Conservation (phyloP, 495 filamentous ascomycete species). For the Hypoxylon crocopeplum region DNA sequence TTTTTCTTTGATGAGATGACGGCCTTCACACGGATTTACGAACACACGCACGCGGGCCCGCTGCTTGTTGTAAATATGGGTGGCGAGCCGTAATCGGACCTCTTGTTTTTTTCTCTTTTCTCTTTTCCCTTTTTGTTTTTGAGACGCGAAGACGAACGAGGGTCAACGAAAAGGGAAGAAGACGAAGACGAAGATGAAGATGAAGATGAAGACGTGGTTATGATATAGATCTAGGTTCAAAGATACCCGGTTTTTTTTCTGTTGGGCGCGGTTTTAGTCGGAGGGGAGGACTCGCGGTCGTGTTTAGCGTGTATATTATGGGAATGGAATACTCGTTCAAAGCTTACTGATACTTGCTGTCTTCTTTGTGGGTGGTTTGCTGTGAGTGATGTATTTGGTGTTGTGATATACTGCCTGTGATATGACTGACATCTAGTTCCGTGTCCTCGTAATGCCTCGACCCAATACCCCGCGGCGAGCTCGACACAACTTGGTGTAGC, state of each 20-base stretch:
- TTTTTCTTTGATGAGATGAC: conserved; percentile 6
- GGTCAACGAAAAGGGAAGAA: conserved; percentile 6
- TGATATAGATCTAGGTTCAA: conserved; percentile 28
- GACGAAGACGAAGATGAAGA: no score
- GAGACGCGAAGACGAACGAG: conserved; percentile 21
- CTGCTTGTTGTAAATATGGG: not conserved
- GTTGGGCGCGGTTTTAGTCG: not conserved
- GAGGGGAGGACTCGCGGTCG: not conserved
- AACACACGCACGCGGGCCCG: conserved; percentile 2
- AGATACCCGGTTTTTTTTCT: conserved; percentile 32
- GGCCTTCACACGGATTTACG: conserved; percentile 13
- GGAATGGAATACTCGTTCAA: not conserved
- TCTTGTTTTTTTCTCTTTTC: no score
- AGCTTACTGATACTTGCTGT: no score
- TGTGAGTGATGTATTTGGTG: no score
- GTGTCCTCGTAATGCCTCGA: no score
- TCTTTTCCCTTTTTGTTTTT: no score
- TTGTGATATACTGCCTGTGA: no score
- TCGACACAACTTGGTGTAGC: no score
- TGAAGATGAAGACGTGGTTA: not conserved
- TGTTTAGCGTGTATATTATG: not conserved
- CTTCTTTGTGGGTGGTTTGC: no score
- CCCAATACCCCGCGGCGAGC: no score
- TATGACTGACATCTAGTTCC: no score
- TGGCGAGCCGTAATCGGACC: not conserved